A percentile compares a stretch with the other conserved stretches of the same genome.
Evolutionary conservation across 1,284 basidiomycete genomes (phyloP).

Genomic region (Tilletia indica): DNA sequence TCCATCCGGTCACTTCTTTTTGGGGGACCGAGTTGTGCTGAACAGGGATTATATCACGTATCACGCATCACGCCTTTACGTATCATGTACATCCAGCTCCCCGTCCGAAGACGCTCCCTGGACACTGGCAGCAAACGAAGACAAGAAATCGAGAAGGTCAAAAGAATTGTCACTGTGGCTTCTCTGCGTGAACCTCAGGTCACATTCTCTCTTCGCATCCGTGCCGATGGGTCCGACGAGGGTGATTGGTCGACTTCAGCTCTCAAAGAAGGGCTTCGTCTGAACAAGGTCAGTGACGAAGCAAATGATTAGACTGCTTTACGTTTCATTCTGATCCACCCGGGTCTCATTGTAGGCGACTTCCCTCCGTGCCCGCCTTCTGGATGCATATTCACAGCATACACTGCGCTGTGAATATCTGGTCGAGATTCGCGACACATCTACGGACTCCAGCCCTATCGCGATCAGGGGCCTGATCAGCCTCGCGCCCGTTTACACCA

Average conservation of each 20-base stretch:
- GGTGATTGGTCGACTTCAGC: neutral
- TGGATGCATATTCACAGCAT: neutral
- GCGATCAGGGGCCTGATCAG: neutral
- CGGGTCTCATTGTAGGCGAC: neutral
- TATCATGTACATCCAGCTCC: neutral
- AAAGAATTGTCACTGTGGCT: neutral
- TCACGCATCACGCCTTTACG: no score
- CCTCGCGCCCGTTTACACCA: neutral
- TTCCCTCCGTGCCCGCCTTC: neutral
- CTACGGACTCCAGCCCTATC: neutral
- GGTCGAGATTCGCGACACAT: neutral
- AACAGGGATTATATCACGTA: no score
- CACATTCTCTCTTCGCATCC: neutral
- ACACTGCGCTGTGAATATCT: neutral
- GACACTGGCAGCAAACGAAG: neutral
- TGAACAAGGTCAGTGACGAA: neutral
- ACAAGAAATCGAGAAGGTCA: neutral
- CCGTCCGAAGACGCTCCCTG: neutral
- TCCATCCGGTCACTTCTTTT: no score
- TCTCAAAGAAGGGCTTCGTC: neutral
- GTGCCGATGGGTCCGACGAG: neutral
- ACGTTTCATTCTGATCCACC: neutral
- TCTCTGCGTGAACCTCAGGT: slow-evolving; percentile 11
- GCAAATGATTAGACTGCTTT: no score
- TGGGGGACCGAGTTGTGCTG: no score